Evolutionary conservation across 2,329 filamentous ascomycete species (phyloP).

Genomic region (Ophiostoma quercus): DNA sequence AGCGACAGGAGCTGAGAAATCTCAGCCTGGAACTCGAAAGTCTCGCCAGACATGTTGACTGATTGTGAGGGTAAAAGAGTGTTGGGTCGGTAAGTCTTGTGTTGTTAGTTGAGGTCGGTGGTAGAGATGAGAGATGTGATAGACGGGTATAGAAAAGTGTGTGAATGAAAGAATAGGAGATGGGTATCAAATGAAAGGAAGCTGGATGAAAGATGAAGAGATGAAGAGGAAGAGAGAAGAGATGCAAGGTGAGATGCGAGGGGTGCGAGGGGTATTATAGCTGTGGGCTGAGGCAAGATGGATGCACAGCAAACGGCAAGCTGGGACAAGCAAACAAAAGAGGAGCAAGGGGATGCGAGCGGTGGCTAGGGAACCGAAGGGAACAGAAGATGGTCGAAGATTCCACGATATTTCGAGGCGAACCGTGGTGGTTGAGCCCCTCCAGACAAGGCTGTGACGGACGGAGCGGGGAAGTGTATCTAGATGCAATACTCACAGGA

Average conservation of each 20-base stretch:
- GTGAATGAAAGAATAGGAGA: not conserved
- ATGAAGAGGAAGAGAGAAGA: not conserved
- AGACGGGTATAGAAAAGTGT: no score
- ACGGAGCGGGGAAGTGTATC: conserved; percentile 7
- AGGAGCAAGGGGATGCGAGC: not conserved
- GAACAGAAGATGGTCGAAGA: conserved; percentile 16
- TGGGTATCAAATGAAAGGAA: conserved; percentile 13
- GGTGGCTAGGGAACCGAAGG: conserved; percentile 1
- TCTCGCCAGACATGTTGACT: conserved; percentile 76
- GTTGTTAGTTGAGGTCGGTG: not conserved
- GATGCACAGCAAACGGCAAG: not conserved
- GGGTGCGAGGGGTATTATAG: not conserved
- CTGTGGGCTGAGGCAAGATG: not conserved
- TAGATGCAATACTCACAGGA: not conserved
- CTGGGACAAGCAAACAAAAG: conserved; percentile 6
- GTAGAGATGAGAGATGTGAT: not conserved
- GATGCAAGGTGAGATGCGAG: not conserved
- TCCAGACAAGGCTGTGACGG: conserved; percentile 11
- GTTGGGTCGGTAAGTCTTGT: not conserved
- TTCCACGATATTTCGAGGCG: conserved; percentile 11
- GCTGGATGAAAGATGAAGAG: conserved; percentile 4
- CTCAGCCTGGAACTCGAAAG: conserved; percentile 99
- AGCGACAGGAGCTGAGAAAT: conserved; percentile 99
- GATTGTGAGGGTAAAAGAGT: conserved; percentile 32
- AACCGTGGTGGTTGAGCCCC: not conserved